These are phyloP conservation scores for Colletotrichum sp. DNA, from an alignment of 2,329 filamentous ascomycete species.

Conservation along the genomic window DNA sequence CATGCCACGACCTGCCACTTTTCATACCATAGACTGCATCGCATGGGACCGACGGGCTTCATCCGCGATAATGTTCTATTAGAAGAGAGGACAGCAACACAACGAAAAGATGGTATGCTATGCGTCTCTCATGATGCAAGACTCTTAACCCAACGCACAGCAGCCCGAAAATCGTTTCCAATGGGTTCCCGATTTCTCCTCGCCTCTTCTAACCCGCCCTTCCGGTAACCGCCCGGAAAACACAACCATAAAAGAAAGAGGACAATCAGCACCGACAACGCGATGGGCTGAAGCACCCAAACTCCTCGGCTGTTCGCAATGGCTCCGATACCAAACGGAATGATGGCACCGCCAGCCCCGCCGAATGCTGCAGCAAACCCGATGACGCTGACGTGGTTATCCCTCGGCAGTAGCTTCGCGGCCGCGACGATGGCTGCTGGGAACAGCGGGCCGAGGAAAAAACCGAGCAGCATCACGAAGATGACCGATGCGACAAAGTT, in stretches of 20 bases:
- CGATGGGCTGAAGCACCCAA: slow-evolving; percentile 60
- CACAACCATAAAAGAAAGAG: slow-evolving; percentile 50
- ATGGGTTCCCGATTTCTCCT: neutral
- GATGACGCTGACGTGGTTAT: slow-evolving; percentile 80
- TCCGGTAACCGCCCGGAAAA: neutral
- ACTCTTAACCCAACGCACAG: neutral
- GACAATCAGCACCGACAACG: slow-evolving; percentile 52
- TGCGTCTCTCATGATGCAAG: neutral
- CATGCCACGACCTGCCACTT: neutral
- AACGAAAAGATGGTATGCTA: neutral
- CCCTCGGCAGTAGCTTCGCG: slow-evolving; percentile 74
- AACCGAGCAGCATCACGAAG: slow-evolving; percentile 74
- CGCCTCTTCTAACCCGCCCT: neutral
- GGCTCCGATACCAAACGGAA: slow-evolving; percentile 72
- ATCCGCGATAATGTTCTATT: neutral
- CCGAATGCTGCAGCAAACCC: slow-evolving; percentile 82
- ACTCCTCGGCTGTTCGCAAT: slow-evolving; percentile 66
- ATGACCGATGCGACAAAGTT: slow-evolving; percentile 76
- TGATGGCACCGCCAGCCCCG: slow-evolving; percentile 70
- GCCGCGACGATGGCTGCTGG: slow-evolving; percentile 75
- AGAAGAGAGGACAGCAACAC: neutral
- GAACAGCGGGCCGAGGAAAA: slow-evolving; percentile 82
- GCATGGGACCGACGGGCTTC: neutral
- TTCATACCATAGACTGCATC: neutral
- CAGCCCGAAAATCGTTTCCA: neutral